Base-by-base conservation (phyloP, 2,329 filamentous ascomycete genomes). In the Teratosphaeria epicoccoides region DNA sequence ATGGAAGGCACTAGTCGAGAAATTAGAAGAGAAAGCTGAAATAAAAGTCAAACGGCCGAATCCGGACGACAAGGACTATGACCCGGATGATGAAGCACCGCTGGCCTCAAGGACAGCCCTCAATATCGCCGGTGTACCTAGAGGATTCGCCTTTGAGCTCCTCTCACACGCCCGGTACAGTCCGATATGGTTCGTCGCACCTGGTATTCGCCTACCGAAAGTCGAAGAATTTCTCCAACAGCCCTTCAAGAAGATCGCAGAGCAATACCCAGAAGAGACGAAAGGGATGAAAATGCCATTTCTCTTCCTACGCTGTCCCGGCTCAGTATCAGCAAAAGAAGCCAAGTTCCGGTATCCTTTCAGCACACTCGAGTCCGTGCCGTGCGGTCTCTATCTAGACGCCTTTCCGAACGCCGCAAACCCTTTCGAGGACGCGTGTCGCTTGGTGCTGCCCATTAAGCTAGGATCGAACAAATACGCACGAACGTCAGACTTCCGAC, bases 341-440 rank as follows among this genome's bases (percentile, higher is more conserved):
- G 63, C 63, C 17, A 65, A 66, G 29, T 66, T 66, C 53, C 60
- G 64, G 43, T 66, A 61, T 40, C 64, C 64, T 0, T 66, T 64
- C 47, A 64, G 60, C 4, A 65, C 63, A 0, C 54, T 65, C 11
- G 61, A 65, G 10, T 52, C 54, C 2, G 64, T 67, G 2, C 64
- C 65, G n/a, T 66, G 64, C 51, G 65, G 65, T 6, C 55, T 67
- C 2, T 67, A 67, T 45, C 61, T 67, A 2, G 65, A 67, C 47
- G 60, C 61, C 5, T 63, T 66, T 47, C 62, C 62, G 3, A 64
- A 64, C 40, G 63, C 62, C 2, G 59, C 63, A 29, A 66, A 66
- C 33, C 63, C 65, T 4, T 66, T 66, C 52, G 64, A 67, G 29
- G 65, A 67, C 49, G 63, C 61, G 4, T 66, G 64, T 49, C 56